These are phyloP conservation scores for Pichia thaimueangensis DNA, from an alignment of 805 yeast genomes.

Conservation along the genomic window DNA sequence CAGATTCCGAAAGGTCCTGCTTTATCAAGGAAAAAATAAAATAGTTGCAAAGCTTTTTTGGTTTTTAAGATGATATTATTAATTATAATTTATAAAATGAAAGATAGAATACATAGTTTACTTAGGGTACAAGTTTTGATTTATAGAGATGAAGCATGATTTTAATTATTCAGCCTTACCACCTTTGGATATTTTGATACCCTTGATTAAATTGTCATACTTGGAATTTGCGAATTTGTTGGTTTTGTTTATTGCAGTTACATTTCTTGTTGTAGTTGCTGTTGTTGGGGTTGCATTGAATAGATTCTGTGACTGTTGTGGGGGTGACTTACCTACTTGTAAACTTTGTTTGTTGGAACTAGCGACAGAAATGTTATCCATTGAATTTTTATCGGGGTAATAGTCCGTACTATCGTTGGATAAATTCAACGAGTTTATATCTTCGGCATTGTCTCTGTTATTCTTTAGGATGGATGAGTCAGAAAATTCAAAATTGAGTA, in stretches of 20 bases:
- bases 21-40: neutral
- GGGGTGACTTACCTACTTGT: constrained; percentile 7
- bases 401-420: constrained; percentile 7
- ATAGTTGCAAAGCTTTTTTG: too few relatives aligned
- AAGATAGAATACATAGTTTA: too few relatives aligned
- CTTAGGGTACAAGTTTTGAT: too few relatives aligned
- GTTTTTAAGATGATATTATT: neutral
- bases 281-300: neutral
- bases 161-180: constrained; percentile 27
- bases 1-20: neutral
- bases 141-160: too few relatives aligned
- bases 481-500: constrained; percentile 17
- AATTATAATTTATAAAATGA: too few relatives aligned
- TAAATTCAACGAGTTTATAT: neutral
- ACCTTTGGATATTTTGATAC: constrained; percentile 23
- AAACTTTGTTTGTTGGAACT: constrained; percentile 4
- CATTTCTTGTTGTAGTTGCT: neutral
- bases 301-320: neutral
- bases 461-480: neutral
- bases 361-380: neutral
- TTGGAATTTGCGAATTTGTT: neutral
- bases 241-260: neutral
- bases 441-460: neutral
- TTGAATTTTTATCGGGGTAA: constrained; percentile 1
- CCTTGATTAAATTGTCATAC: constrained; percentile 7